Percentiles rank a stretch among this genome's conserved stretches.
These are phyloP conservation scores for Tricholoma sp. DNA, from an alignment of 768 basidiomycete species.

Conservation along the genomic window DNA sequence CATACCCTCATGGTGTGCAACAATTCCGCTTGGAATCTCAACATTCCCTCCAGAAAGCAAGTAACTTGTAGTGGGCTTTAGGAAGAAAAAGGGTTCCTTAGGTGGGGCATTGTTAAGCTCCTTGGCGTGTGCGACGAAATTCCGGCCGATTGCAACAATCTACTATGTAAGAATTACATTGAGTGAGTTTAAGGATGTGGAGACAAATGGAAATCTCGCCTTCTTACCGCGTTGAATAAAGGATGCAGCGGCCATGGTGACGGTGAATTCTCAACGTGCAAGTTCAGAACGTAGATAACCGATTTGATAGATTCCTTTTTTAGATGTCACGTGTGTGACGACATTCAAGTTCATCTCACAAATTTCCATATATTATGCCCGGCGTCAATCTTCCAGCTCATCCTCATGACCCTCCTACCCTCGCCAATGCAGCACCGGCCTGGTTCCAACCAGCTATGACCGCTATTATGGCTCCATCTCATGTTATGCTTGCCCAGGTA, in stretches of 20 bases:
- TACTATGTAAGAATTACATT: constrained; percentile 25
- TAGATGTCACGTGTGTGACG: no score
- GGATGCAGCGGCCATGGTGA: constrained; percentile 19
- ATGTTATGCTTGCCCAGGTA: background rate
- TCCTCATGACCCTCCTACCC: background rate
- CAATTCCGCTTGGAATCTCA: constrained; percentile 80
- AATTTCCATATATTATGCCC: no score
- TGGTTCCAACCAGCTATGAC: background rate
- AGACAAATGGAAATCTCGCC: constrained; percentile 13
- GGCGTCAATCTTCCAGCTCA: background rate
- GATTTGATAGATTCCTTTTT: no score
- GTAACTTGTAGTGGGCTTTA: constrained; percentile 94
- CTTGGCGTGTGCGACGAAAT: constrained; percentile 88
- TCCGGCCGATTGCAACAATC: constrained; percentile 96
- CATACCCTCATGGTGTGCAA: constrained; percentile 89
- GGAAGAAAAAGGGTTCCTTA: constrained; percentile 96
- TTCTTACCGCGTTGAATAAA: constrained; percentile 35
- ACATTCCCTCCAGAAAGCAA: constrained; percentile 70
- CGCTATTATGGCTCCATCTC: background rate
- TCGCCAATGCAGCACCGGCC: background rate
- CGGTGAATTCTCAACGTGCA: background rate
- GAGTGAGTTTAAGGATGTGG: background rate
- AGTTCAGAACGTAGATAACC: no score
- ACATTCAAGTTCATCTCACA: background rate
- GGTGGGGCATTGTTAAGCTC: constrained; percentile 88